Evolutionary conservation across 1,284 basidiomycete species (phyloP), one percentile per base, ranked within the genome.

Genomic region (Apiotrichum porosum): DNA sequence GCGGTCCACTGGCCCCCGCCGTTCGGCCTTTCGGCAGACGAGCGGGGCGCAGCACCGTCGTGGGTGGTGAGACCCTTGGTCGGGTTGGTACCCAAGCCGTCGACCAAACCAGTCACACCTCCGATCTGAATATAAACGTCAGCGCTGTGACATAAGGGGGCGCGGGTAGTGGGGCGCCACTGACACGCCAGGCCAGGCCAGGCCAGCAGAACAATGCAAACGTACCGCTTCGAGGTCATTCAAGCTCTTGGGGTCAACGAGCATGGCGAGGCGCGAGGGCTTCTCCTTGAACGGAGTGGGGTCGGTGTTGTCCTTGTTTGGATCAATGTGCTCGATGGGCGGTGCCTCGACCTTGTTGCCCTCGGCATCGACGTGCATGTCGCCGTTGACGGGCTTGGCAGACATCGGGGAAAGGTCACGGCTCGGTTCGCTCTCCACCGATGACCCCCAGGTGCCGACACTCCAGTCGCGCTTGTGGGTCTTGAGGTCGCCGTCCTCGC

Each of bases 161-260:
- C 12, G 26, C 12, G 26, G 6, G 26, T 28, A 6, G 26, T 28
- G 26, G 8, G 26, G 8, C 26, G 12, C 26, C 26, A 28, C 26
- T 12, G 26, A 28, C 26, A 87, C 86, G 22, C 88, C 89, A 6
- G 98, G 79, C 3, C 86, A 84, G 6, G 75, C 70, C 18, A 94
- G 68, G 14, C 98, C 66, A 9, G 80, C 83, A 2, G 77, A 61
- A 4, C n/a, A n/a, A n/a, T 81, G 74, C 34, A 94, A 93, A 22
- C 92, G 92, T 42, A 95, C 77, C 14, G 75, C 74, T 32, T 78
- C 77, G 17, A 98, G 79, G 30, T 79, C 71, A 2, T 84, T 79
- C 9, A 93, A 62, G 41, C 68, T 74, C 51, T 75, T 75, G 26
- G 92, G 91, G 69, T 97, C 93, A 40, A 97, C 82, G 40, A 97